These are phyloP conservation scores for Lavandula angustifolia DNA, from an alignment of 257 asterid species.

Conservation along the genomic window DNA sequence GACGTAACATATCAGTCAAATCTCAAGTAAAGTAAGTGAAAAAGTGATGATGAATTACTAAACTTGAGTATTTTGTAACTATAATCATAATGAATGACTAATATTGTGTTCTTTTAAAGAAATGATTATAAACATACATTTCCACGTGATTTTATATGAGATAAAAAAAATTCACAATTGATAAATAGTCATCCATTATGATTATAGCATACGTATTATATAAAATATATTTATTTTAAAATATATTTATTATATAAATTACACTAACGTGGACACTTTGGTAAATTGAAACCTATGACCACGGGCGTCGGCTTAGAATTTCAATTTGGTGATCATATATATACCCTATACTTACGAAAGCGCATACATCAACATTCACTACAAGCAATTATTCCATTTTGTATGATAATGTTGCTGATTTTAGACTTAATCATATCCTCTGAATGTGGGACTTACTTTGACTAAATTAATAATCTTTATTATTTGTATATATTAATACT, in stretches of 20 bases:
- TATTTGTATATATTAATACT: neutral
- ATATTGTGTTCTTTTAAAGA: no score
- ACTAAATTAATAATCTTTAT: conserved; percentile 17
- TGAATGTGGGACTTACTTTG: conserved; percentile 19
- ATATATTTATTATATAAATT: neutral
- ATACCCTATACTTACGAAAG: conserved; percentile 7
- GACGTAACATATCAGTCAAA: no score
- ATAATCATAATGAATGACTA: no score
- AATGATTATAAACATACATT: no score
- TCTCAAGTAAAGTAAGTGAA: no score
- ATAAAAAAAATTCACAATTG: no score
- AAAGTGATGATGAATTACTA: no score
- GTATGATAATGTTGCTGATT: conserved; percentile 18
- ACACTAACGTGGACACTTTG: no score
- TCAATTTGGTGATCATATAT: neutral
- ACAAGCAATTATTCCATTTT: neutral
- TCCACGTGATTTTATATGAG: no score
- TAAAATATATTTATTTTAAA: neutral
- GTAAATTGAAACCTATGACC: neutral
- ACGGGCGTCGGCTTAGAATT: neutral
- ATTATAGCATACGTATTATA: no score
- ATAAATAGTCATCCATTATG: no score
- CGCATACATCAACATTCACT: conserved; percentile 28
- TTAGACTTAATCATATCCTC: conserved; percentile 26
- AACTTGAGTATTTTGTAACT: no score